Base-by-base conservation (phyloP, 2,329 filamentous ascomycete species). In the Chrysoporthe deuterocubensis region DNA sequence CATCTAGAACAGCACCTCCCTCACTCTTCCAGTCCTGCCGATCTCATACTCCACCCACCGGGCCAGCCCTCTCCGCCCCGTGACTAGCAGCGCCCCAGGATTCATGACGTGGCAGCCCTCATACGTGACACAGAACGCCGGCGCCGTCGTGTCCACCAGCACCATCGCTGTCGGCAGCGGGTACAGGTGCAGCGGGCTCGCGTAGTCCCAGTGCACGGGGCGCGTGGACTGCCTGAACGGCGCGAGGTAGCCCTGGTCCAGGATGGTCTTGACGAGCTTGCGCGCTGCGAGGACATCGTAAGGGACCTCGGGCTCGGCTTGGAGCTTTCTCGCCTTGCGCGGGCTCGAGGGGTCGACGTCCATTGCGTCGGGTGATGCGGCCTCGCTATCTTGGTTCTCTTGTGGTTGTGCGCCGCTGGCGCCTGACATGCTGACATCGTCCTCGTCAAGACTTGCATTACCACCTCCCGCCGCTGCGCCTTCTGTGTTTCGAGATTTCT, bases 21-120 rank as follows among this genome's bases (percentile, higher is more conserved):
- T 87, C 13, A 92, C 77, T 74, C 77, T 85, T 1, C 91, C 92
- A 66, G 85, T 83, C 62, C 82, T 85, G 37, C 88, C 84, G 56
- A 92, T 78, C 78, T 92, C 91, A 81, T 95, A 98, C 81, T 98
- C 96, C 1, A 95, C 85, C 95, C 96, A 98, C 70, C 90, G 85
- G 6, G 89, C 92, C 7, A 90, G 87, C 4, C 89, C 89, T 71
- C 88, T 87, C 64, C 89, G 85, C 0, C 90, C 90, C 0, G 87
- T 82, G 0, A 92, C 89, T 34, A 96, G 84, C 62, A 99, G 79
- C 61, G 86, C 85, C 6, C 94, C 93, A 0, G 96, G 94, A 77
- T 99, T 99, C 87, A 99, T 90, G 44, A 97, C 94, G 80, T 96
- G 92, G 75, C 96, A 98, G 0, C 94, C 95, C 78, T 97, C 95